phyloP scores from a whole-genome alignment of 164 flowering plant species.

The Chimonanthus salicifolius region DNA sequence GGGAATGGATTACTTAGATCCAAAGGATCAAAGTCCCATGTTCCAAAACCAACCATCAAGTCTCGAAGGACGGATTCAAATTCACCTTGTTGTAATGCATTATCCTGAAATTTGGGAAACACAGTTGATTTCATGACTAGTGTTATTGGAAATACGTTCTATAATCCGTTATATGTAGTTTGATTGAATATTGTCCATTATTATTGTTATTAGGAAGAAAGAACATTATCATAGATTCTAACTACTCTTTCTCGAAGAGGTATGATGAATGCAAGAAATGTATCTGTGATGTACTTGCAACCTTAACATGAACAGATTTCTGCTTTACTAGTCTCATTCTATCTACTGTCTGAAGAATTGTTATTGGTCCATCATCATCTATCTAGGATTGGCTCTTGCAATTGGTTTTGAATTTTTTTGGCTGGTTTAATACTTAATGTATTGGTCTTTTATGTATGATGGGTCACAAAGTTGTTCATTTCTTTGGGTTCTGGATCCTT shows the following conservation, averaged over 20 bases:
- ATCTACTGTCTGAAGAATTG: too few relatives aligned
- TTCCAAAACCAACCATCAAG: slow-evolving; percentile 52
- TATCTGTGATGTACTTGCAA: neutral
- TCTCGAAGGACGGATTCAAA: slow-evolving; percentile 47
- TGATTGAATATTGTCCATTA: too few relatives aligned
- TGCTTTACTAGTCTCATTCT: too few relatives aligned
- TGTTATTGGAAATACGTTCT: neutral
- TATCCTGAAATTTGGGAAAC: slow-evolving; percentile 8
- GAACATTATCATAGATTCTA: neutral
- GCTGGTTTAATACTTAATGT: too few relatives aligned
- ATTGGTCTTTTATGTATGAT: too few relatives aligned
- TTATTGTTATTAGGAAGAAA: neutral
- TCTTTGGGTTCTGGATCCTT: too few relatives aligned
- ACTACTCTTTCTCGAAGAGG: neutral
- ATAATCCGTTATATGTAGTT: too few relatives aligned
- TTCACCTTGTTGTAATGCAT: slow-evolving; percentile 28
- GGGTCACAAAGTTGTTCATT: too few relatives aligned
- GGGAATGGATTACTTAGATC: slow-evolving; percentile 57
- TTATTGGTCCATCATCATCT: too few relatives aligned
- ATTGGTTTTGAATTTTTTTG: too few relatives aligned
- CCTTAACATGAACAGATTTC: neutral
- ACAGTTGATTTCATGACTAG: neutral
- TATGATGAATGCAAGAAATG: neutral
- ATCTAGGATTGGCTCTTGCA: too few relatives aligned
- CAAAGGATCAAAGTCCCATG: slow-evolving; percentile 60